A percentile compares a stretch with the other conserved stretches of the same genome.
phyloP scores from a whole-genome alignment of 768 basidiomycete genomes.

The Termitomyces sp. region DNA sequence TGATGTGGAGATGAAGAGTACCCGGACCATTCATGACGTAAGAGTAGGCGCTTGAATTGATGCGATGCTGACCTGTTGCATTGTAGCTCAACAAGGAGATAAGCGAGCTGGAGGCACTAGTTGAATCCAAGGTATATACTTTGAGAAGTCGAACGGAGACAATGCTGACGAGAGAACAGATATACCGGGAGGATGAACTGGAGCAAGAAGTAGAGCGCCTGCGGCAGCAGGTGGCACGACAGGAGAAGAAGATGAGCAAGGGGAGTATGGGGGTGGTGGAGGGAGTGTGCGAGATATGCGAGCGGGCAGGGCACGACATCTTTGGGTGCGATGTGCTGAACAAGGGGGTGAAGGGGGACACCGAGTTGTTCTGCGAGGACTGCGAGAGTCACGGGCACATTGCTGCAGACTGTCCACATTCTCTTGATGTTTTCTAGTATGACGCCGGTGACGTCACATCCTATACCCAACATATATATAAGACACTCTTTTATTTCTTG shows the following conservation, averaged over 20 bases:
- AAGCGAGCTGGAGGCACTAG: constrained; percentile 84
- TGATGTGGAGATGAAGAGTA: constrained; percentile 74
- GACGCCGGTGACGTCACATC: constrained; percentile 13
- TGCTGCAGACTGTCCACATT: constrained; percentile 79
- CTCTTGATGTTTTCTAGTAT: constrained; percentile 77
- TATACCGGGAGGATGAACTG: constrained; percentile 89
- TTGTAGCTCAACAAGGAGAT: constrained; percentile 86
- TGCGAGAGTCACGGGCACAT: constrained; percentile 80
- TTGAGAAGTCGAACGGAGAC: not conserved
- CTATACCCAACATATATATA: not conserved
- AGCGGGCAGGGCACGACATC: constrained; percentile 80
- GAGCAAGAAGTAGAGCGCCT: constrained; percentile 79
- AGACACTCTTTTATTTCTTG: not conserved
- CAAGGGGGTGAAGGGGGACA: constrained; percentile 36
- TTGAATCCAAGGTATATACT: constrained; percentile 81
- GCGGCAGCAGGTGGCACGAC: constrained; percentile 65
- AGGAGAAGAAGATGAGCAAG: constrained; percentile 56
- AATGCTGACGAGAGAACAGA: constrained; percentile 37
- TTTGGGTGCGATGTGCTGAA: constrained; percentile 78
- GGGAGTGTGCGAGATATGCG: constrained; percentile 82
- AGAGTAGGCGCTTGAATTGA: not conserved
- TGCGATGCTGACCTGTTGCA: not conserved
- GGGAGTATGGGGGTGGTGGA: constrained; percentile 34
- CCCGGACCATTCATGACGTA: constrained; percentile 66
- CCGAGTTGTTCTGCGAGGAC: constrained; percentile 69